Conservation (phyloP, 306 rosid species). For the Sicyos edulis region DNA sequence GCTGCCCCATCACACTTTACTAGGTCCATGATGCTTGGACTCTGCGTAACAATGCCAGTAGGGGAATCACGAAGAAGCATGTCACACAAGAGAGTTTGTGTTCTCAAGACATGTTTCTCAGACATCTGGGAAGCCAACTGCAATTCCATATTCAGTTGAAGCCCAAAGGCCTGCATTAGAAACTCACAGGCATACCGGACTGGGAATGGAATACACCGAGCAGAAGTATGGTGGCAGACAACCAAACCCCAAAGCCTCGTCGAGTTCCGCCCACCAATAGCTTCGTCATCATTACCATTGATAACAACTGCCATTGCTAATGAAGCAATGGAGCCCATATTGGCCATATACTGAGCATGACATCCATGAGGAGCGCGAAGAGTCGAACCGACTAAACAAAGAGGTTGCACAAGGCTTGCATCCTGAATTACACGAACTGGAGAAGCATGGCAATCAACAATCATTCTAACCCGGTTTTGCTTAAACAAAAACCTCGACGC, state of each 20-base stretch:
- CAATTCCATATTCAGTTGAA: constrained; percentile 87
- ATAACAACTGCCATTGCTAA: constrained; percentile 83
- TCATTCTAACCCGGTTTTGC: constrained; percentile 96
- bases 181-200: constrained; percentile 93
- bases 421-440: constrained; percentile 69
- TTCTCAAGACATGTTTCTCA: constrained; percentile 84
- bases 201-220: constrained; percentile 80
- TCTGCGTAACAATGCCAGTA: constrained; percentile 79
- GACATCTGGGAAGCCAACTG: constrained; percentile 61
- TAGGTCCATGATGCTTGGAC: constrained; percentile 86
- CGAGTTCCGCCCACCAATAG: constrained; percentile 38
- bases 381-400: constrained; percentile 91
- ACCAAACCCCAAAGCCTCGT: constrained; percentile 96
- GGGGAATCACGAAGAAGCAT: constrained; percentile 94
- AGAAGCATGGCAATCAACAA: constrained; percentile 75
- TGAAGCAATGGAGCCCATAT: constrained; percentile 89
- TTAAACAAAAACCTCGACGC: constrained; percentile 94
- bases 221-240: constrained; percentile 92
- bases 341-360: constrained; percentile 93
- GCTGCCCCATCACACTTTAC: constrained; percentile 97
- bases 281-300: constrained; percentile 66
- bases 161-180: constrained; percentile 94
- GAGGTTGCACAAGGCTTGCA: constrained; percentile 64
- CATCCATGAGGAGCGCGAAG: constrained; percentile 93
- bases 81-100: constrained; percentile 91